phyloP scores from a whole-genome alignment of 371 early-diverging fungal species.

The Furculomyces boomerangus region DNA sequence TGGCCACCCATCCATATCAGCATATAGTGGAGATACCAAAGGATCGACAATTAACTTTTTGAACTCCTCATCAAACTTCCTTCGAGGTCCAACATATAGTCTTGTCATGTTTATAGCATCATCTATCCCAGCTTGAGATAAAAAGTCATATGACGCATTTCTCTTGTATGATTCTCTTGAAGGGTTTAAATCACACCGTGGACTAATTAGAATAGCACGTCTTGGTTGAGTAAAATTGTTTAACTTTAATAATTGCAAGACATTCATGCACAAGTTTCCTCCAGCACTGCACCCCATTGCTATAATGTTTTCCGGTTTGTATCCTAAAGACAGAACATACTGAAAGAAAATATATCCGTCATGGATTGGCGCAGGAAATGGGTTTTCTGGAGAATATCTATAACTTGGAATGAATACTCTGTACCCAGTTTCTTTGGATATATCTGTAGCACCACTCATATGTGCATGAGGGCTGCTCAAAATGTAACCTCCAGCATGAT shows the following conservation, averaged over 20 bases:
- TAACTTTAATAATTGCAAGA: conserved; percentile 4
- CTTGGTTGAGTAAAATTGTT: neutral
- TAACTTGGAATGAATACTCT: conserved; percentile 34
- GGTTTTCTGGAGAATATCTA: conserved; percentile 59
- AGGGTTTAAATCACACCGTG: conserved; percentile 8
- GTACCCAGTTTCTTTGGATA: neutral
- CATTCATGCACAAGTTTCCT: conserved; percentile 26
- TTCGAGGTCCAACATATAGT: conserved; percentile 8
- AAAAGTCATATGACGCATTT: conserved; percentile 5
- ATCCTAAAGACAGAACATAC: conserved; percentile 31
- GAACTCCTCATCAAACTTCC: neutral
- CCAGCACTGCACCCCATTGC: conserved; percentile 72
- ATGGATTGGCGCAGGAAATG: conserved; percentile 66
- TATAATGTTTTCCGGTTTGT: conserved; percentile 43
- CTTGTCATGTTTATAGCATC: conserved; percentile 3
- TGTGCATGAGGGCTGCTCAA: conserved; percentile 23
- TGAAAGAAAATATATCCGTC: conserved; percentile 59
- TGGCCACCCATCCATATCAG: conserved; percentile 1
- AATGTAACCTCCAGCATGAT: conserved; percentile 54
- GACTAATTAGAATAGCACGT: conserved; percentile 5
- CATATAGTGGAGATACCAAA: conserved; percentile 8
- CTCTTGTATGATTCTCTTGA: conserved; percentile 4
- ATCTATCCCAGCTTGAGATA: neutral
- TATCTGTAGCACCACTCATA: conserved; percentile 6
- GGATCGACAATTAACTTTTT: conserved; percentile 8